Conservation (phyloP, 2,329 filamentous ascomycete genomes). For the Gnomoniopsis smithogilvyi region DNA sequence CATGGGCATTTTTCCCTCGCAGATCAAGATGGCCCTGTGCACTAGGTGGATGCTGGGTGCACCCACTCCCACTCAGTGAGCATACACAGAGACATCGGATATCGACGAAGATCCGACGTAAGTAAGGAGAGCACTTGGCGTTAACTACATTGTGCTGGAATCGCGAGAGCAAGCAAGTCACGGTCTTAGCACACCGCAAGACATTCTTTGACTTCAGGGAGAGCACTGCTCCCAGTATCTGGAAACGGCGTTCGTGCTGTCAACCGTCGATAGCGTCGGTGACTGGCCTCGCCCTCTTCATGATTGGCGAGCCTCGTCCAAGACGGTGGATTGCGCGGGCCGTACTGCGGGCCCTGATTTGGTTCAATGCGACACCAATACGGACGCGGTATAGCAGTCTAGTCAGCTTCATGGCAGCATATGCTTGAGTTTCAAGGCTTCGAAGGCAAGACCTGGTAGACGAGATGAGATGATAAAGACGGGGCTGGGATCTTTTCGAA, state of each 20-base stretch:
- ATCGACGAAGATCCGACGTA: neutral
- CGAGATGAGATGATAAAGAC: slow-evolving; percentile 3
- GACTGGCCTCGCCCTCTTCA: neutral
- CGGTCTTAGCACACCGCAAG: too few relatives aligned
- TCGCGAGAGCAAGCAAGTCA: too few relatives aligned
- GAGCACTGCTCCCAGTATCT: neutral
- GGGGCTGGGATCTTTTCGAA: neutral
- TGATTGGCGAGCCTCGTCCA: slow-evolving; percentile 17
- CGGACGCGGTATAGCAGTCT: slow-evolving; percentile 1
- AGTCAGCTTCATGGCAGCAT: neutral
- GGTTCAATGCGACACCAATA: neutral
- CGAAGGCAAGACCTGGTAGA: slow-evolving; percentile 1
- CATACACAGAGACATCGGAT: neutral
- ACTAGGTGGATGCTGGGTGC: neutral
- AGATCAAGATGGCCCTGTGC: neutral
- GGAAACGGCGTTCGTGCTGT: neutral
- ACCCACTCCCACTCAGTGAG: neutral
- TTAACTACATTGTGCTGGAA: too few relatives aligned
- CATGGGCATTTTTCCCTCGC: neutral
- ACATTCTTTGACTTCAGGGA: neutral
- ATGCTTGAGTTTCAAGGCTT: slow-evolving; percentile 14
- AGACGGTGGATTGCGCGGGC: slow-evolving; percentile 8
- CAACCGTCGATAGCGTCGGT: neutral
- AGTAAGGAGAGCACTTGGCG: too few relatives aligned
- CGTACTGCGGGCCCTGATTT: slow-evolving; percentile 4